A percentile compares a stretch with the other conserved stretches of the same genome.
These are phyloP conservation scores for Zanthoxylum bungeanum DNA, from an alignment of 345 rosid species.

Conservation along the genomic window DNA sequence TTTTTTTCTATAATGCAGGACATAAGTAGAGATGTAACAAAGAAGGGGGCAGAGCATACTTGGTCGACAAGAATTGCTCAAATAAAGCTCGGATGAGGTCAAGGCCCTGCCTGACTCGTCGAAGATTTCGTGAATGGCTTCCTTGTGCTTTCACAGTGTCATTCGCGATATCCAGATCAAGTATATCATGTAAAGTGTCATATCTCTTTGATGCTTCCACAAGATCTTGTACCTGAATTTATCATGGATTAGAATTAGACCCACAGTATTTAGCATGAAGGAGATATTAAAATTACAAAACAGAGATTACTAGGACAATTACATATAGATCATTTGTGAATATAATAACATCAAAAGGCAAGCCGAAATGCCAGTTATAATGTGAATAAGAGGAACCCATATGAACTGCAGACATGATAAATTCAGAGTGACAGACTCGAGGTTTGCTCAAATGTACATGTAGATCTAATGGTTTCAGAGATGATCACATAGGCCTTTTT, in stretches of 20 bases:
- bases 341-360: neutral
- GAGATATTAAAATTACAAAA: neutral
- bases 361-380: neutral
- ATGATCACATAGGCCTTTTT: too few relatives aligned
- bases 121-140: slow-evolving; percentile 71
- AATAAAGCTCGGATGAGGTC: slow-evolving; percentile 84
- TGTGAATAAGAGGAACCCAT: neutral
- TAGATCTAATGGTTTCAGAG: too few relatives aligned
- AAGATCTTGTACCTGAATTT: slow-evolving; percentile 54
- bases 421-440: neutral
- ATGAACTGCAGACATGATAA: too few relatives aligned
- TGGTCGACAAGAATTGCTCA: slow-evolving; percentile 55
- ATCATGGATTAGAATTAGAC: slow-evolving; percentile 4
- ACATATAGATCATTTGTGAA: neutral
- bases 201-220: slow-evolving; percentile 62
- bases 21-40: neutral
- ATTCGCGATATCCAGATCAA: slow-evolving; percentile 66
- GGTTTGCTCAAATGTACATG: too few relatives aligned
- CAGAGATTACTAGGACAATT: neutral
- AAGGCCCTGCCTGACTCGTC: slow-evolving; percentile 92
- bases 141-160: slow-evolving; percentile 72
- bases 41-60: slow-evolving; percentile 27
- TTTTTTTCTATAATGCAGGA: neutral
- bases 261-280: neutral
- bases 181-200: slow-evolving; percentile 46